phyloP scores from a whole-genome alignment of 2,329 filamentous ascomycete genomes.

The Pyrenophora tritici-repentis region DNA sequence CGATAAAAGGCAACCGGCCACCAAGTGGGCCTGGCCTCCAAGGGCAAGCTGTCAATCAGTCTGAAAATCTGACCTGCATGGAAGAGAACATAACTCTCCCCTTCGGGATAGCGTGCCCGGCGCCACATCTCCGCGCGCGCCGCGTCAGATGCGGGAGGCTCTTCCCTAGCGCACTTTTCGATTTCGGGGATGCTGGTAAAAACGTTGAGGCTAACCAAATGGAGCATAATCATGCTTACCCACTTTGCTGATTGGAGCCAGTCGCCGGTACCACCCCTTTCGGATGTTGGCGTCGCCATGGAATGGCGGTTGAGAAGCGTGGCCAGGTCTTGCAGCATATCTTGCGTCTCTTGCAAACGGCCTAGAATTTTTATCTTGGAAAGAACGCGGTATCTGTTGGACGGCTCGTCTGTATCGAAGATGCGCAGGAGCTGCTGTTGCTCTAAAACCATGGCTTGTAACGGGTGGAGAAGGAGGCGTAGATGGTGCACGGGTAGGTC shows the following conservation, averaged over 20 bases:
- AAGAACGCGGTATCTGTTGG: slow-evolving; percentile 5
- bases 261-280: neutral
- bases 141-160: slow-evolving; percentile 1
- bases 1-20: slow-evolving; percentile 11
- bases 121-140: slow-evolving; percentile 8
- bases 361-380: slow-evolving; percentile 8
- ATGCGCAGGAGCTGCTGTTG: slow-evolving; percentile 12
- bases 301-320: slow-evolving; percentile 2
- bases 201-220: slow-evolving; percentile 14
- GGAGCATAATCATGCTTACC: slow-evolving; percentile 10
- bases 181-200: slow-evolving; percentile 13
- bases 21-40: slow-evolving; percentile 7
- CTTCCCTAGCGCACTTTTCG: slow-evolving; percentile 9
- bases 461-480: slow-evolving; percentile 11
- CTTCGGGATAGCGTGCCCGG: slow-evolving; percentile 8
- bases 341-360: slow-evolving; percentile 10
- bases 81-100: slow-evolving; percentile 7
- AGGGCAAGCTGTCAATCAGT: slow-evolving; percentile 2
- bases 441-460: slow-evolving; percentile 8
- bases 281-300: neutral
- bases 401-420: slow-evolving; percentile 10
- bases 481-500: slow-evolving; percentile 4
- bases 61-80: slow-evolving; percentile 12
- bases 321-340: slow-evolving; percentile 5
- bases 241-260: neutral